A percentile compares a stretch with the other conserved stretches of the same genome.
phyloP scores from a whole-genome alignment of 2,329 filamentous ascomycete species.

The Sclerotinia trifoliorum region DNA sequence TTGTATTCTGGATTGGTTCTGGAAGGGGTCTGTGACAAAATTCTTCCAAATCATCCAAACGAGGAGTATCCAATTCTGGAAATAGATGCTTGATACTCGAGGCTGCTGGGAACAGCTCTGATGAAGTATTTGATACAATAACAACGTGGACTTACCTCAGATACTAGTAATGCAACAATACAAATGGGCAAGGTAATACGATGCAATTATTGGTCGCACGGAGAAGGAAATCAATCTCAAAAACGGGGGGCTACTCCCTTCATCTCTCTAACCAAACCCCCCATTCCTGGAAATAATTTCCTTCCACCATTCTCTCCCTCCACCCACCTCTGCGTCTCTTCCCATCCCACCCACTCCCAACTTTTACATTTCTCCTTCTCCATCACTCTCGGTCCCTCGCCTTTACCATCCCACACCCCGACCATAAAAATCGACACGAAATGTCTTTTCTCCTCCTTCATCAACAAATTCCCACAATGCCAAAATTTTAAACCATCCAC shows the following conservation, averaged over 20 bases:
- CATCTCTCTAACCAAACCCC: not conserved
- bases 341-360: constrained; percentile 47
- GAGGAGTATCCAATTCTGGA: not conserved
- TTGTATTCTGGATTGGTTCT: too few species aligned
- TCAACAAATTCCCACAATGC: constrained; percentile 49
- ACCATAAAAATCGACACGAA: constrained; percentile 73
- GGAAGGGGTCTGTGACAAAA: not conserved
- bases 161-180: not conserved
- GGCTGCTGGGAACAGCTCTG: not conserved
- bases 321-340: constrained; percentile 6
- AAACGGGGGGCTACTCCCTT: not conserved
- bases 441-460: constrained; percentile 44
- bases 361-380: constrained; percentile 51
- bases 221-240: not conserved
- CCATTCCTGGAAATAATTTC: constrained; percentile 13
- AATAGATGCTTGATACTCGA: not conserved
- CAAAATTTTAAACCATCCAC: constrained; percentile 49
- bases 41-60: not conserved
- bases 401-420: constrained; percentile 46
- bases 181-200: not conserved
- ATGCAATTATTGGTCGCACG: not conserved
- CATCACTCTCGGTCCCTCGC: constrained; percentile 52
- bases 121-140: not conserved
- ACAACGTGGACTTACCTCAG: not conserved
- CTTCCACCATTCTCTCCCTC: not conserved